A percentile compares a stretch with the other conserved stretches of the same genome.
Evolutionary conservation across 768 basidiomycete genomes (phyloP).

Genomic region (Amanita rubescens): DNA sequence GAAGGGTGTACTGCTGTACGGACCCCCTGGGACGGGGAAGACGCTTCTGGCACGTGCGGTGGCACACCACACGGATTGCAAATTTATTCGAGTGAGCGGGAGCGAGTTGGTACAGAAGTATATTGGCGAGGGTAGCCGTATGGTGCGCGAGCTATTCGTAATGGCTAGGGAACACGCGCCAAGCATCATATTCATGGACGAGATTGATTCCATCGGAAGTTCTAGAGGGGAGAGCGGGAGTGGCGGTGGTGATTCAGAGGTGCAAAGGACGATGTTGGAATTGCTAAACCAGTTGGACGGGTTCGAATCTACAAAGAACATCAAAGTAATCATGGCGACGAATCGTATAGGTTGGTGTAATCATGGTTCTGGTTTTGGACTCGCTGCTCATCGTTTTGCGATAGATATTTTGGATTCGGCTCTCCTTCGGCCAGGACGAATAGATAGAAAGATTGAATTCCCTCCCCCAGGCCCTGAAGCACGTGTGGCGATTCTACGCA

Average conservation of each 20-base stretch:
- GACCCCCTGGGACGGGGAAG: constrained; percentile 95
- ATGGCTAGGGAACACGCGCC: constrained; percentile 98
- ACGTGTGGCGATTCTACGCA: constrained; percentile 92
- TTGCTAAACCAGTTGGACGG: constrained; percentile 85
- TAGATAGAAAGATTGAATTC: constrained; percentile 96
- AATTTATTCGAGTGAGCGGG: constrained; percentile 93
- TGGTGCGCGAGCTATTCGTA: constrained; percentile 97
- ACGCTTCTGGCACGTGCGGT: constrained; percentile 92
- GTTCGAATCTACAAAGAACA: constrained; percentile 96
- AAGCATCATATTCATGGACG: constrained; percentile 99
- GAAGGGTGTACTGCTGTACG: constrained; percentile 92
- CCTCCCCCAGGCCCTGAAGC: constrained; percentile 90
- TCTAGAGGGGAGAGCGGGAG: constrained; percentile 90
- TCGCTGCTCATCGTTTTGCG: not conserved
- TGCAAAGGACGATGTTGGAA: constrained; percentile 88
- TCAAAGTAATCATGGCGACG: constrained; percentile 95
- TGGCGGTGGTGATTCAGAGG: constrained; percentile 82
- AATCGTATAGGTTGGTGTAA: constrained; percentile 76
- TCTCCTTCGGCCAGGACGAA: constrained; percentile 87
- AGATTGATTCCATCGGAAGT: constrained; percentile 96
- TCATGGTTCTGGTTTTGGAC: not conserved
- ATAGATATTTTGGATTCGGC: constrained; percentile 92
- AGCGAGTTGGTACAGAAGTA: constrained; percentile 97
- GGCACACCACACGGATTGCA: constrained; percentile 96
- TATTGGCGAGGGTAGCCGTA: constrained; percentile 92